Evolutionary conservation across 1,139 yeast species (phyloP), one percentile per base, ranked within the genome.

Genomic region (Protomyces gravidus): DNA sequence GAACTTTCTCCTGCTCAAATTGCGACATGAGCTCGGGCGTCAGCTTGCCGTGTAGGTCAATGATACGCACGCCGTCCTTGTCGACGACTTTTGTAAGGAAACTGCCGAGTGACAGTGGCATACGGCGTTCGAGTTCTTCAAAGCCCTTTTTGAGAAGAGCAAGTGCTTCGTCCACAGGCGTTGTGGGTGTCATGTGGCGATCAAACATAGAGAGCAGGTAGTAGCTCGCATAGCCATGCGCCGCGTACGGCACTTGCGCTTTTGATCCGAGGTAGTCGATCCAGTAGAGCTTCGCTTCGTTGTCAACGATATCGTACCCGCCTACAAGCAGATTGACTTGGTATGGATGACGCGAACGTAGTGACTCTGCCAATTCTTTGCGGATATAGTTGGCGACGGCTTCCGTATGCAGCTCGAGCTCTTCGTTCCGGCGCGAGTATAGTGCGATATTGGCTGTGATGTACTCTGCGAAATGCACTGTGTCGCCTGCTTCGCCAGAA

Each of bases 41-140:
- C 42, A 36, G 21, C 19, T 53, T 30, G 9, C 58, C 58, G 33
- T 53, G 47, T n/a, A 59, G 47, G 46, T 50, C 52, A 42, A 60
- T 45, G 21, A 45, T 55, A 21, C 61, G 52, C 45, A 73, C 66
- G 48, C 78, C 78, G 30, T 69, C 67, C 70, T 85, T 81, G 69
- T 83, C 88, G 39, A 90, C 86, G 48, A 86, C 80, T 73, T 89
- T 89, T 59, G 89, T 80, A 67, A 74, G 80, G 47, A 86, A 84
- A 27, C 98, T 98, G 76, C 92, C 92, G 78, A 88, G 92, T 69
- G 92, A 97, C 66, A 92, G 80, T 48, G 99, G 99, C 89, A 92
- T 84, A 78, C 99, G 84, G 61, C 78, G 82, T 65, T 82, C 79
- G 69, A 94, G 79, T 73, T 92, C 98, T 64, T 79, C 80, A 63